These are phyloP conservation scores for Luzula sylvatica DNA, from an alignment of 176 grass and related monocot species.

Conservation along the genomic window DNA sequence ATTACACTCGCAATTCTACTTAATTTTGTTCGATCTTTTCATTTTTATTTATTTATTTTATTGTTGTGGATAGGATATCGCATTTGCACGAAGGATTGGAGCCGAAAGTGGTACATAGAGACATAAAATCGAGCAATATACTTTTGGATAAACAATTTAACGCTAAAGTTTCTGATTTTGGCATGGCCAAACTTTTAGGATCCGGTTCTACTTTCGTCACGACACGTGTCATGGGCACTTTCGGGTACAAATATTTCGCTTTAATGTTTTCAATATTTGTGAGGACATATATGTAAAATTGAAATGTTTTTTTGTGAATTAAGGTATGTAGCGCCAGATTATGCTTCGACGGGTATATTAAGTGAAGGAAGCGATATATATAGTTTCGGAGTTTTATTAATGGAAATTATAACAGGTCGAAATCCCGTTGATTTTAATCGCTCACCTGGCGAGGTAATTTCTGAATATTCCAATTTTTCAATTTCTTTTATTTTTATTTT, in stretches of 20 bases:
- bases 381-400: slow-evolving; percentile 90
- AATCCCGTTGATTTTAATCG: slow-evolving; percentile 82
- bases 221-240: slow-evolving; percentile 94
- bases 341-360: slow-evolving; percentile 93
- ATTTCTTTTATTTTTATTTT: background rate
- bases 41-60: background rate
- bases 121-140: slow-evolving; percentile 99
- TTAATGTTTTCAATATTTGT: background rate
- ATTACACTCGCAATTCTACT: background rate
- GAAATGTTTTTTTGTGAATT: slow-evolving; percentile 6
- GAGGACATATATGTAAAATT: background rate
- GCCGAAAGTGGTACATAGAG: slow-evolving; percentile 89
- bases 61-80: slow-evolving; percentile 43
- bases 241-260: slow-evolving; percentile 40
- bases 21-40: background rate
- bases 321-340: slow-evolving; percentile 96
- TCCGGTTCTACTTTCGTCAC: slow-evolving; percentile 88
- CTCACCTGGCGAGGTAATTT: slow-evolving; percentile 52
- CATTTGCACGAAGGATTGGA: slow-evolving; percentile 97
- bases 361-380: slow-evolving; percentile 95
- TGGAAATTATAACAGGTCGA: slow-evolving; percentile 89
- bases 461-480: background rate
- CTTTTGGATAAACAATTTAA: slow-evolving; percentile 91
- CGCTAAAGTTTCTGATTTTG: slow-evolving; percentile 95
- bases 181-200: slow-evolving; percentile 89